A percentile compares a stretch with the other conserved stretches of the same genome.
Conservation (phyloP, 345 rosid species). For the Eucalyptus paniculata region DNA sequence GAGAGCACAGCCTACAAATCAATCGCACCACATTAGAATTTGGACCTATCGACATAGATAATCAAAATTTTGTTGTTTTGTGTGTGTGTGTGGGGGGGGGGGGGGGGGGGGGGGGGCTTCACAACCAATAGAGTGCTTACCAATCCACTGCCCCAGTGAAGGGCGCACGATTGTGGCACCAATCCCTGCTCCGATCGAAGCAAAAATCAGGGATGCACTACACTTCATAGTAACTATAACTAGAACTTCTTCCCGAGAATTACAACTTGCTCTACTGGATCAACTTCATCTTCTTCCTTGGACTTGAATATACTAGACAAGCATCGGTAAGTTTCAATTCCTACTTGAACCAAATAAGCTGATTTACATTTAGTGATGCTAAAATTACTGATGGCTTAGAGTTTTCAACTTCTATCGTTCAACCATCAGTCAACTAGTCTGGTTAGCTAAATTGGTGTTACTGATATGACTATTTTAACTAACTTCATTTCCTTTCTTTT, state of each 20-base stretch:
- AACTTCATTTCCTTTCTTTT: no score
- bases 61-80: no score
- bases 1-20: constrained; percentile 53
- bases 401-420: background rate
- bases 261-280: constrained; percentile 31
- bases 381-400: background rate
- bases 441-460: background rate
- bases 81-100: no score
- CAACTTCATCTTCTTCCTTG: constrained; percentile 24
- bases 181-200: constrained; percentile 87
- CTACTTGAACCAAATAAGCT: constrained; percentile 47
- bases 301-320: constrained; percentile 15
- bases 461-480: background rate
- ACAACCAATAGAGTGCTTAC: constrained; percentile 21
- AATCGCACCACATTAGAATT: background rate
- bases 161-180: constrained; percentile 71
- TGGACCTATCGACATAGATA: background rate
- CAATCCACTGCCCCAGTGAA: constrained; percentile 87
- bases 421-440: background rate
- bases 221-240: constrained; percentile 56
- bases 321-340: constrained; percentile 64
- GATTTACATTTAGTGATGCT: background rate
- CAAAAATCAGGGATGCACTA: constrained; percentile 71
- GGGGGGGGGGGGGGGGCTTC: no score
- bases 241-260: constrained; percentile 68